These are phyloP conservation scores for Lycium barbarum DNA, from an alignment of 257 asterid genomes.

Conservation along the genomic window DNA sequence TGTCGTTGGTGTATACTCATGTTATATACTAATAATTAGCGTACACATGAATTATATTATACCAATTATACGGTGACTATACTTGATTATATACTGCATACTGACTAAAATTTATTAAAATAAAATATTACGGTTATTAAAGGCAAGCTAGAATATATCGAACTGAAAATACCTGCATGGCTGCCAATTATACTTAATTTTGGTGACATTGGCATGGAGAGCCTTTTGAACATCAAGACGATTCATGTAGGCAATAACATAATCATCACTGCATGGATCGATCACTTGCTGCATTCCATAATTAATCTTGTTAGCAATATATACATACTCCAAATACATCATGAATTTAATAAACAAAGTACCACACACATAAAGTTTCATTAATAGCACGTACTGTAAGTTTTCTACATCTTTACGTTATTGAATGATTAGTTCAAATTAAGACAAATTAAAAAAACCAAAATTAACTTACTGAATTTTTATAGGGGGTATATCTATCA, in stretches of 20 bases:
- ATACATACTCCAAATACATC: not conserved
- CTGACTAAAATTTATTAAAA: not conserved
- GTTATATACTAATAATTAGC: not conserved
- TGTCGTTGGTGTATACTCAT: too few relatives aligned
- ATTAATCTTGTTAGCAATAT: not conserved
- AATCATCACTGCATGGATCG: conserved; percentile 52
- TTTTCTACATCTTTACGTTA: not conserved
- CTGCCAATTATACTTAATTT: conserved; percentile 41
- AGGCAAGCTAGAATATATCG: not conserved
- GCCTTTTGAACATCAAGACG: conserved; percentile 54
- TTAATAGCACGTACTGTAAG: not conserved
- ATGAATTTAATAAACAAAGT: not conserved
- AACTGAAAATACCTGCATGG: conserved; percentile 44
- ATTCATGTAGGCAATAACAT: conserved; percentile 43
- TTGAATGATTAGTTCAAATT: not conserved
- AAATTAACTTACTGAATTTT: conserved; percentile 8
- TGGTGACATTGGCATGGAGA: conserved; percentile 51
- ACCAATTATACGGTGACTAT: not conserved
- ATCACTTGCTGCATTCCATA: conserved; percentile 1
- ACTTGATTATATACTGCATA: too few relatives aligned
- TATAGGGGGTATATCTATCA: not conserved
- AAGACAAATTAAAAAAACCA: not conserved
- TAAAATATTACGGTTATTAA: not conserved
- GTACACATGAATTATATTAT: not conserved
- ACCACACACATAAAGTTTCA: not conserved